Conservation (phyloP, 169 alveolate genomes). For the Cyclospora cayetanensis region DNA sequence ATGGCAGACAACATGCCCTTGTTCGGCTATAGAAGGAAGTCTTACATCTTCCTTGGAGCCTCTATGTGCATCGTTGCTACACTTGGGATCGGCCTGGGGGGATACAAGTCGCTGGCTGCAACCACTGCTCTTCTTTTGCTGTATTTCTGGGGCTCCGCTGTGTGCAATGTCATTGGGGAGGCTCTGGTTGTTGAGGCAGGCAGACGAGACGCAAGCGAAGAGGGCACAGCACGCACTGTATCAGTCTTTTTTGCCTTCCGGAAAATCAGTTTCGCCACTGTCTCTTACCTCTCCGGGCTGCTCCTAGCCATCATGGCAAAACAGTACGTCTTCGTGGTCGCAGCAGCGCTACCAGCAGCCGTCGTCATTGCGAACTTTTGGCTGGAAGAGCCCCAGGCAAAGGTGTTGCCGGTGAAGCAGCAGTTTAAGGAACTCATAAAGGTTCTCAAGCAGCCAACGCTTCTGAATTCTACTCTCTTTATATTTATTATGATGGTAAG, state of each 20-base stretch:
- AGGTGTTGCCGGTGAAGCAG: slow-evolving; percentile 47
- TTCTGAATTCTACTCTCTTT: slow-evolving; percentile 78
- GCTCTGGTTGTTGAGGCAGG: slow-evolving; percentile 90
- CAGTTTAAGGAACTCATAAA: slow-evolving; percentile 66
- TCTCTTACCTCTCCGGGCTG: slow-evolving; percentile 85
- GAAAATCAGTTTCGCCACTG: slow-evolving; percentile 83
- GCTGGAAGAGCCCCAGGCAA: slow-evolving; percentile 76
- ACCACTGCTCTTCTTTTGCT: slow-evolving; percentile 73
- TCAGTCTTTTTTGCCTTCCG: slow-evolving; percentile 85
- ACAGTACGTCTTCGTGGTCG: slow-evolving; percentile 82
- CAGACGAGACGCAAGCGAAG: slow-evolving; percentile 74
- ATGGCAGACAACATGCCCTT: slow-evolving; percentile 87
- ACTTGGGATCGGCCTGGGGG: slow-evolving; percentile 77
- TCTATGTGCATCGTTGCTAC: slow-evolving; percentile 76
- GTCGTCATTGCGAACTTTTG: slow-evolving; percentile 81
- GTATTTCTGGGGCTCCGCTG: slow-evolving; percentile 69
- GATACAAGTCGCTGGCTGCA: slow-evolving; percentile 79
- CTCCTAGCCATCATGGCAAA: slow-evolving; percentile 76
- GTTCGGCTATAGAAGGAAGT: slow-evolving; percentile 87
- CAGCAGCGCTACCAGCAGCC: slow-evolving; percentile 81
- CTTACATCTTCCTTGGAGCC: slow-evolving; percentile 85
- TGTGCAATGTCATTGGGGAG: slow-evolving; percentile 90
- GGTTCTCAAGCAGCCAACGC: slow-evolving; percentile 75
- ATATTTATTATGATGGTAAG: slow-evolving; percentile 82
- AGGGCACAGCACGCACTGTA: slow-evolving; percentile 79